Evolutionary conservation across 2,329 filamentous ascomycete genomes (phyloP).

Genomic region (Colletotrichum sp.): DNA sequence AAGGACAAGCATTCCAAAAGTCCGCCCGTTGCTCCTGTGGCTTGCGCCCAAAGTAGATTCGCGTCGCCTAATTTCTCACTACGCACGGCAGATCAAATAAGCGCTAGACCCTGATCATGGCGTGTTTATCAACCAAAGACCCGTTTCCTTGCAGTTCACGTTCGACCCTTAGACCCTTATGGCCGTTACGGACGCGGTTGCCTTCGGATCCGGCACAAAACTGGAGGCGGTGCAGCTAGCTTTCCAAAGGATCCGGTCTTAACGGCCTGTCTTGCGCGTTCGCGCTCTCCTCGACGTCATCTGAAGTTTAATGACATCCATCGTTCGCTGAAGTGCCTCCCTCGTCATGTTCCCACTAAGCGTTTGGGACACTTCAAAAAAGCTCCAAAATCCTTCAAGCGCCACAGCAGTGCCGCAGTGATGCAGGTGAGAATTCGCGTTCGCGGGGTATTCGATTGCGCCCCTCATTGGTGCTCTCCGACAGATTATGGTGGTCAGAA

Average conservation of each 20-base stretch:
- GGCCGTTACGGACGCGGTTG: not conserved
- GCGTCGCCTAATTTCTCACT: not conserved
- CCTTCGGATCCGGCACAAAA: not conserved
- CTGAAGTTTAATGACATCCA: not conserved
- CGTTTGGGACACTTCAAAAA: not conserved
- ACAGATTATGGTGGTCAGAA: not conserved
- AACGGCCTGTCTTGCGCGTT: not conserved
- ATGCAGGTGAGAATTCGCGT: not conserved
- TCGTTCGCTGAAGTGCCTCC: not conserved
- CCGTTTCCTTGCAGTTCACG: not conserved
- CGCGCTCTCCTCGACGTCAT: not conserved
- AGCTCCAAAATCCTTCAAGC: not conserved
- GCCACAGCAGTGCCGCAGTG: not conserved
- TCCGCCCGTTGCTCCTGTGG: not conserved
- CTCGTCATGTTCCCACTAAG: not conserved
- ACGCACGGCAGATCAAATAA: not conserved
- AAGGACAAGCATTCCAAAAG: not conserved
- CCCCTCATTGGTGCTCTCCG: not conserved
- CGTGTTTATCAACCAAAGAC: not conserved
- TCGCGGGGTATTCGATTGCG: not conserved
- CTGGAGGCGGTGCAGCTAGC: not conserved
- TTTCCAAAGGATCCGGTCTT: not conserved
- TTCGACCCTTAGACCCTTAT: not conserved
- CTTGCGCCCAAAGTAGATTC: not conserved
- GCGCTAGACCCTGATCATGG: not conserved